phyloP scores from a whole-genome alignment of 2,329 filamentous ascomycete genomes.

The Penicillium crustosum region DNA sequence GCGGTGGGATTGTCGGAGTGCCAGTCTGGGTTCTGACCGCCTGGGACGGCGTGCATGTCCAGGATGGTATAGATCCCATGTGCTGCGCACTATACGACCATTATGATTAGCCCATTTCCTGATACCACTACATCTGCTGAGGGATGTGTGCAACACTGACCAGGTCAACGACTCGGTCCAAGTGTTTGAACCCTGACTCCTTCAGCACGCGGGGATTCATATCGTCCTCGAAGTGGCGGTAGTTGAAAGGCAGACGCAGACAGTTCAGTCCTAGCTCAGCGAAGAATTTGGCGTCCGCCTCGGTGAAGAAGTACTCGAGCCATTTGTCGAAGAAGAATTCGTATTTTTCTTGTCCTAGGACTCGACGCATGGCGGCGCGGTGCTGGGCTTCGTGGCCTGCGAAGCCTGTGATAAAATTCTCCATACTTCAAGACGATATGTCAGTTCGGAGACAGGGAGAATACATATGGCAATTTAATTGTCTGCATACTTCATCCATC shows the following conservation, averaged over 20 bases:
- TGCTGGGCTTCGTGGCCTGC: slow-evolving; percentile 59
- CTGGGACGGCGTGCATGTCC: slow-evolving; percentile 52
- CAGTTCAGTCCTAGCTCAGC: slow-evolving; percentile 58
- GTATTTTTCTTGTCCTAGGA: slow-evolving; percentile 57
- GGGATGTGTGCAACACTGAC: slow-evolving; percentile 17
- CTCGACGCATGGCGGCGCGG: slow-evolving; percentile 53
- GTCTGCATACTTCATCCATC: slow-evolving; percentile 44
- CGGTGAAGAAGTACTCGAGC: slow-evolving; percentile 60
- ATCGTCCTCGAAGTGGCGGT: slow-evolving; percentile 53
- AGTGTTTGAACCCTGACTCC: slow-evolving; percentile 48
- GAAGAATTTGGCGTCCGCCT: slow-evolving; percentile 59
- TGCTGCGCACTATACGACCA: slow-evolving; percentile 39
- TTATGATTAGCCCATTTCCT: neutral
- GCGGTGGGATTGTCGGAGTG: slow-evolving; percentile 50
- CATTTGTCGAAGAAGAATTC: slow-evolving; percentile 61
- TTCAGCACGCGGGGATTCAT: slow-evolving; percentile 50
- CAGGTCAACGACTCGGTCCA: slow-evolving; percentile 50
- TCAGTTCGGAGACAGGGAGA: neutral
- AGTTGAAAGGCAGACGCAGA: slow-evolving; percentile 62
- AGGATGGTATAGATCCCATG: slow-evolving; percentile 53
- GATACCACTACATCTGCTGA: neutral
- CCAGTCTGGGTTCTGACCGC: slow-evolving; percentile 54
- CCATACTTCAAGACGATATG: slow-evolving; percentile 44
- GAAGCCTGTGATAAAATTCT: slow-evolving; percentile 66
- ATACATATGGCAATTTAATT: neutral